Conservation (phyloP, 2,329 filamentous ascomycete genomes). For the Paracoccidioides lutzii region DNA sequence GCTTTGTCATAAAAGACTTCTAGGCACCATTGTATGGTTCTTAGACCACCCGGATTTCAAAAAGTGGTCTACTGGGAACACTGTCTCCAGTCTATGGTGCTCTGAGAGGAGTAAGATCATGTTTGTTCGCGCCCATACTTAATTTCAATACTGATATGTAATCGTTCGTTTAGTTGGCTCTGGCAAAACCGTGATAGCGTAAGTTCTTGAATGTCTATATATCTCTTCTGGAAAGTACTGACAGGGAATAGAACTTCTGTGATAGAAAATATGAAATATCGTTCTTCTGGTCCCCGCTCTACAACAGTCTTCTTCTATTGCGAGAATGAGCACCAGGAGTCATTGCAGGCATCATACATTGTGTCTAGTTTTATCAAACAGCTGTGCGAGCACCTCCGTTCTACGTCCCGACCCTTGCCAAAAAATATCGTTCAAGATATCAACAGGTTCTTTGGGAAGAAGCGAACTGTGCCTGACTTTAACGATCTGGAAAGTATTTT, state of each 20-base stretch:
- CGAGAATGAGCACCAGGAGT: not conserved
- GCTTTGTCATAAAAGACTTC: not conserved
- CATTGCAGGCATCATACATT: not conserved
- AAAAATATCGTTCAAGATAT: not conserved
- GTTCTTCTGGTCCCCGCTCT: not conserved
- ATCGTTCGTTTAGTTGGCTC: not conserved
- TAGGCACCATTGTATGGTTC: not conserved
- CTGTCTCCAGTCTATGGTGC: not conserved
- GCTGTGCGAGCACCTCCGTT: not conserved
- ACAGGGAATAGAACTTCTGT: not conserved
- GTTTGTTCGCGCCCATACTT: not conserved
- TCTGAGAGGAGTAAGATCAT: not conserved
- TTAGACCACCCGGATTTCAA: not conserved
- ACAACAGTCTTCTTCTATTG: not conserved
- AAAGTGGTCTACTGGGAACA: not conserved
- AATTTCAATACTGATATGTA: not conserved
- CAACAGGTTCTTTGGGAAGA: not conserved
- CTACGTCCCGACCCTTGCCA: not conserved
- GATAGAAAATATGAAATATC: not conserved
- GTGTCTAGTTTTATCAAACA: not conserved
- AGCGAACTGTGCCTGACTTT: not conserved
- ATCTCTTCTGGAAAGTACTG: not conserved
- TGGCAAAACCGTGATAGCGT: not conserved
- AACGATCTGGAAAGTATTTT: not conserved
- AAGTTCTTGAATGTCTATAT: not conserved